phyloP scores from a whole-genome alignment of 805 yeast species.

The Zygotorulaspora chibaensis region DNA sequence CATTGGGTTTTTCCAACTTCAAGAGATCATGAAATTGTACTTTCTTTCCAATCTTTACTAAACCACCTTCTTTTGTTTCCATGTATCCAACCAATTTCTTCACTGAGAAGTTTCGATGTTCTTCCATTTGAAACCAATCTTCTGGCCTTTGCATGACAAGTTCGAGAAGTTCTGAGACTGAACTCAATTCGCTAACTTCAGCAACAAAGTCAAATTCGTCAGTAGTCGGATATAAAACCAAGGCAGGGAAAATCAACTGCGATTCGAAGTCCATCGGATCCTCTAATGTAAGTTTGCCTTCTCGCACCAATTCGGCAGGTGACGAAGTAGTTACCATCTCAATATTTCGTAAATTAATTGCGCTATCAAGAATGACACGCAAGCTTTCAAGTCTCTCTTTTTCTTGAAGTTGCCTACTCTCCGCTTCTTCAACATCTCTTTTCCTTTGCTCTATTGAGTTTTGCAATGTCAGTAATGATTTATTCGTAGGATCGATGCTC shows the following conservation, averaged over 20 bases:
- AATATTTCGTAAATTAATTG: conserved; percentile 58
- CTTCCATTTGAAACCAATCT: conserved; percentile 59
- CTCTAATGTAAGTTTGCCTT: conserved; percentile 54
- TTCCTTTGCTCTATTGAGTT: conserved; percentile 41
- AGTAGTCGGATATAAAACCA: conserved; percentile 74
- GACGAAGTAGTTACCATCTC: conserved; percentile 45
- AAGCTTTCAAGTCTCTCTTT: conserved; percentile 38
- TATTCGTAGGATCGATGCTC: conserved; percentile 54
- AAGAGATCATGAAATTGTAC: conserved; percentile 61
- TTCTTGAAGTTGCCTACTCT: conserved; percentile 21
- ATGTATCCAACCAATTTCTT: conserved; percentile 66
- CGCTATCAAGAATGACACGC: conserved; percentile 47
- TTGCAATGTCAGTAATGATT: conserved; percentile 47
- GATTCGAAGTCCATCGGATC: conserved; percentile 66
- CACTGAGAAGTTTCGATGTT: conserved; percentile 54
- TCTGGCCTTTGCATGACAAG: conserved; percentile 62
- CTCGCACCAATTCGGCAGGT: conserved; percentile 54
- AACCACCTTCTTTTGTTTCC: conserved; percentile 81
- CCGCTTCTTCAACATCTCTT: conserved; percentile 32
- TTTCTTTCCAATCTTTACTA: conserved; percentile 80
- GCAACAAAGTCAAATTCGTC: conserved; percentile 82
- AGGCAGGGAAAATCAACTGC: conserved; percentile 75
- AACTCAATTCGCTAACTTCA: conserved; percentile 65
- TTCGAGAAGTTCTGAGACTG: conserved; percentile 59
- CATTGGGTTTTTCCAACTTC: conserved; percentile 54